phyloP scores from a whole-genome alignment of 2,329 filamentous ascomycete genomes.

The Aspergillus phoenicis region DNA sequence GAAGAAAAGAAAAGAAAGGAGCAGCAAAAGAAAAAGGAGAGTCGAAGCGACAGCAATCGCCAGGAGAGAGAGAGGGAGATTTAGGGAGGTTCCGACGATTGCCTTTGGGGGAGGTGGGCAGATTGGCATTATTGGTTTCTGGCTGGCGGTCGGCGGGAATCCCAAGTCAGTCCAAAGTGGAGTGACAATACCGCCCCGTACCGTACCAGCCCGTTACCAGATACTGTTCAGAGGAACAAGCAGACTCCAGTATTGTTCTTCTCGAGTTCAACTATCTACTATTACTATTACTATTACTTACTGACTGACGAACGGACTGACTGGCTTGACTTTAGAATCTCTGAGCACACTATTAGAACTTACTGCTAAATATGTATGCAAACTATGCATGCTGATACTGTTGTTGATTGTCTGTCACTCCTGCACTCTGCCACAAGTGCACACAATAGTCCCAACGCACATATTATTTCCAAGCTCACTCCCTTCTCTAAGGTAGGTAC shows the following conservation, averaged over 20 bases:
- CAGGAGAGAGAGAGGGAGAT: conserved; percentile 2
- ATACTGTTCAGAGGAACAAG: neutral
- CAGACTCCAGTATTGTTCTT: no score
- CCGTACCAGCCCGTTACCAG: conserved; percentile 1
- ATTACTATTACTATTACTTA: no score
- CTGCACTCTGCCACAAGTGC: neutral
- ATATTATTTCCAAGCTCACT: no score
- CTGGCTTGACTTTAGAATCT: no score
- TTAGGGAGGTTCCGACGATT: conserved; percentile 3
- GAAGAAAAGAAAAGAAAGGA: neutral
- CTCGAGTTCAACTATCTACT: no score
- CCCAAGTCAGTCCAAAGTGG: neutral
- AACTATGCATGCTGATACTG: no score
- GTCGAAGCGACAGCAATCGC: neutral
- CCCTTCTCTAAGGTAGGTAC: neutral
- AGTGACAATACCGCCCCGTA: conserved; percentile 8
- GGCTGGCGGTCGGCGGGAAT: neutral
- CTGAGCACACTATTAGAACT: no score
- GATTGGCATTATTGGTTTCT: conserved; percentile 1
- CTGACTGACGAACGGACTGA: no score
- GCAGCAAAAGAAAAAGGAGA: neutral
- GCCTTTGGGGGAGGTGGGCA: conserved; percentile 6
- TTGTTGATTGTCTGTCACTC: no score
- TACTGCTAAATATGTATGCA: no score
- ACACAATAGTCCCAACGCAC: neutral